Base-by-base conservation (phyloP, 1,139 yeast species). In the Protomyces lactucae-debilis region DNA sequence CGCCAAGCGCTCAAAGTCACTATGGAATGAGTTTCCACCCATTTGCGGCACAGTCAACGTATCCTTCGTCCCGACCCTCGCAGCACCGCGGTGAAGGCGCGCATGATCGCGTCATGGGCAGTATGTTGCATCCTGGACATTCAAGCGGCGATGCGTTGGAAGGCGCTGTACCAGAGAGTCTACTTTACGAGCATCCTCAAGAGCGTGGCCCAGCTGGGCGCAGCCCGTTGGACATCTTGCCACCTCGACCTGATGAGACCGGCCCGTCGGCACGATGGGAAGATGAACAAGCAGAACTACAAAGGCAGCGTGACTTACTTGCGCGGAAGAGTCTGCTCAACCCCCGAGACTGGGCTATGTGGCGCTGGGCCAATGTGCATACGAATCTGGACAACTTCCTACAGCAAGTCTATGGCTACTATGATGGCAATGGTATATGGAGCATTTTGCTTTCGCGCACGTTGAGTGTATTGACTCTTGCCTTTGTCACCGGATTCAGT, bases 301-400 rank as follows among this genome's bases (percentile, higher is more conserved):
- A 35, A 36, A 3, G 46, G 23, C 52, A 51, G 39, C 55, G 52
- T 21, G 56, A 37, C 28, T 16, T 23, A 10, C 16, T 39, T 6
- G 16, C 57, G 16, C 32, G 37, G 10, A 21, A 18, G 5, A 32
- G 64, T 37, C 32, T 43, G 21, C n/a, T 61, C 21, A 57, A 40
- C 67, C 84, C 96, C 0, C 83, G 82, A 69, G 97, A 92, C 73
- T 77, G 92, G 60, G 97, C 98, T 0, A 78, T 88, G 52, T 93
- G 97, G 88, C 81, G 89, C 66, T 95, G 99, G 98, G 96, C 98
- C 0, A 93, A 93, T 71, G 90, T 93, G 40, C 89, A 89, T 69
- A 21, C 48, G 6, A 92, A 93, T 73, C 81, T 93, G 75, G 99
- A 93, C 75, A 83, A 85, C 60, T 93, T 93, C 71, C 78, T 93